A percentile compares a stretch with the other conserved stretches of the same genome.
Evolutionary conservation across 768 basidiomycete genomes (phyloP).

Genomic region (Lactarius trivialis): DNA sequence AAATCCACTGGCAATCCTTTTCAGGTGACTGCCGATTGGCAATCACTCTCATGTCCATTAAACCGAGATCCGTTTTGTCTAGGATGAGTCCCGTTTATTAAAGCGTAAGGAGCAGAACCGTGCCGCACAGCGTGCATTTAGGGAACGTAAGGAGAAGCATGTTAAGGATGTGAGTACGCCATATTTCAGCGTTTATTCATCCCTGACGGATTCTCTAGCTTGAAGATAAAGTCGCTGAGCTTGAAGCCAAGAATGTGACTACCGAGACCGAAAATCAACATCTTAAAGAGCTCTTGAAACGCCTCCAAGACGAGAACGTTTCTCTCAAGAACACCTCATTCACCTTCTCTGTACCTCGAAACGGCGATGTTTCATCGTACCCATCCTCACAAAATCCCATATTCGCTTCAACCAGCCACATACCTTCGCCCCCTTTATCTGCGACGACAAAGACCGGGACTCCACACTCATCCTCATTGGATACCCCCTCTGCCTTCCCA

Average conservation of each 20-base stretch:
- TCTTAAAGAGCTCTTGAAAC: conserved; percentile 73
- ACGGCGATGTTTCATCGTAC: conserved; percentile 21
- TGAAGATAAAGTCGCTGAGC: conserved; percentile 83
- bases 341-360: conserved; percentile 70
- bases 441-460: conserved; percentile 17
- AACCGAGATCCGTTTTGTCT: conserved; percentile 7
- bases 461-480: conserved; percentile 29
- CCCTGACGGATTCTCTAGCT: conserved; percentile 42
- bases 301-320: conserved; percentile 84
- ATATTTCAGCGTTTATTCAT: conserved; percentile 1
- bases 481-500: conserved; percentile 24
- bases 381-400: conserved; percentile 1
- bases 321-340: conserved; percentile 75
- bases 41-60: not conserved
- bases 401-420: conserved; percentile 3
- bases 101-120: conserved; percentile 98
- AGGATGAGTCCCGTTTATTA: conserved; percentile 69
- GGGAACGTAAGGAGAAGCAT: conserved; percentile 95
- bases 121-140: conserved; percentile 94
- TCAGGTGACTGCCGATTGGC: conserved; percentile 28
- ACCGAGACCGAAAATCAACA: conserved; percentile 80
- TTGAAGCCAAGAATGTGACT: conserved; percentile 75
- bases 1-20: conserved; percentile 36
- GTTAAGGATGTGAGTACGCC: conserved; percentile 78
- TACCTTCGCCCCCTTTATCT: conserved; percentile 23